Conservation (phyloP, 352 stramenopile genomes). For the Heterotrichella gracilis region DNA sequence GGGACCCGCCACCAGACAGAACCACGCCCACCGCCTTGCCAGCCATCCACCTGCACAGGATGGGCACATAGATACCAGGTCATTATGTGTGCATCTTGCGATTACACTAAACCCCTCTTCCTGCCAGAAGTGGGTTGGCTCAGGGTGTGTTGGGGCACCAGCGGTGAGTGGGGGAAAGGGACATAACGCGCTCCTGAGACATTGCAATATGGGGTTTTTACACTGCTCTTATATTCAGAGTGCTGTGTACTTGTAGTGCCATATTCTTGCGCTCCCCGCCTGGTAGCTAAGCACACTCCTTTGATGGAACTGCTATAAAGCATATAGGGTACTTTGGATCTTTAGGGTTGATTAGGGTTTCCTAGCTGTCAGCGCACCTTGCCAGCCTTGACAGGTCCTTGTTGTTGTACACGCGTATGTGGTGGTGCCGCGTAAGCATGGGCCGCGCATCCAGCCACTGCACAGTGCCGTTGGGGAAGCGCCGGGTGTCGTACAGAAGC, state of each 20-base stretch:
- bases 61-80: slow-evolving; percentile 39
- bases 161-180: background rate
- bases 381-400: slow-evolving; percentile 14
- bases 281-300: too few species aligned
- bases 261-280: too few species aligned
- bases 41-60: slow-evolving; percentile 48
- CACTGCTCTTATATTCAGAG: too few species aligned
- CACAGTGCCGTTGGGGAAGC: slow-evolving; percentile 16
- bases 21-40: slow-evolving; percentile 58
- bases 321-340: too few species aligned
- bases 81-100: slow-evolving; percentile 15
- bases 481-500: slow-evolving; percentile 17
- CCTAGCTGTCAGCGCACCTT: slow-evolving; percentile 13
- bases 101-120: background rate
- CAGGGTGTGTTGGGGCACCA: slow-evolving; percentile 14
- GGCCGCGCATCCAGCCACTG: slow-evolving; percentile 10
- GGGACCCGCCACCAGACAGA: slow-evolving; percentile 52
- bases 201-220: too few species aligned
- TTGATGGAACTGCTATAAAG: too few species aligned
- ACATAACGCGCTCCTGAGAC: too few species aligned
- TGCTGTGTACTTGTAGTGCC: too few species aligned
- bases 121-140: slow-evolving; percentile 12
- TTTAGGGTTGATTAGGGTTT: too few species aligned
- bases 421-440: background rate
- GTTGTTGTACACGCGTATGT: slow-evolving; percentile 13